Conservation (phyloP, 352 stramenopile species). For the Lagenidium sp. region DNA sequence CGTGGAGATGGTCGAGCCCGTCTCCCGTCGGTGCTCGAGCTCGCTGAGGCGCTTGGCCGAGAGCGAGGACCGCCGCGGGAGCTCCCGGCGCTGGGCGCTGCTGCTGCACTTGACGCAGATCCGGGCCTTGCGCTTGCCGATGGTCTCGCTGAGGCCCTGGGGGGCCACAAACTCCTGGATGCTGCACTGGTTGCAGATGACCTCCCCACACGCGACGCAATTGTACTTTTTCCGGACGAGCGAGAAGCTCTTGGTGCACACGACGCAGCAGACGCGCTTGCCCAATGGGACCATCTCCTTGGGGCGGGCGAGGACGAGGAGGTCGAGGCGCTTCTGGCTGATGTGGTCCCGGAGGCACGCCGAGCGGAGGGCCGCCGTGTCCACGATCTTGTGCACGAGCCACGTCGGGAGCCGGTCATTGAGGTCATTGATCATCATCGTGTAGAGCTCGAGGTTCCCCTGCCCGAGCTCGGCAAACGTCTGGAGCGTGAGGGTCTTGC, state of each 20-base stretch:
- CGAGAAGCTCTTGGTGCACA: constrained; percentile 79
- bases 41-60: constrained; percentile 19
- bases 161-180: constrained; percentile 65
- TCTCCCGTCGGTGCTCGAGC: constrained; percentile 15
- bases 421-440: constrained; percentile 79
- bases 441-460: constrained; percentile 58
- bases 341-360: constrained; percentile 73
- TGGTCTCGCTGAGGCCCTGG: constrained; percentile 28
- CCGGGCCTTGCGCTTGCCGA: constrained; percentile 59
- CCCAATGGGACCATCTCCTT: constrained; percentile 62
- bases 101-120: constrained; percentile 76
- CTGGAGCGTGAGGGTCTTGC: constrained; percentile 65
- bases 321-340: constrained; percentile 61
- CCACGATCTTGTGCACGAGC: constrained; percentile 79
- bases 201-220: constrained; percentile 67
- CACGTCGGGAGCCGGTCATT: constrained; percentile 64
- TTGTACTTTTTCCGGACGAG: constrained; percentile 84
- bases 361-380: constrained; percentile 61
- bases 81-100: constrained; percentile 38
- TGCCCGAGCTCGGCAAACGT: constrained; percentile 54
- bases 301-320: constrained; percentile 54
- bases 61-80: constrained; percentile 34
- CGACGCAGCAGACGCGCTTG: constrained; percentile 65
- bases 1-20: constrained; percentile 8
- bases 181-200: constrained; percentile 77